These are phyloP conservation scores for Penicillium verrucosum DNA, from an alignment of 2,329 filamentous ascomycete genomes.

Conservation along the genomic window DNA sequence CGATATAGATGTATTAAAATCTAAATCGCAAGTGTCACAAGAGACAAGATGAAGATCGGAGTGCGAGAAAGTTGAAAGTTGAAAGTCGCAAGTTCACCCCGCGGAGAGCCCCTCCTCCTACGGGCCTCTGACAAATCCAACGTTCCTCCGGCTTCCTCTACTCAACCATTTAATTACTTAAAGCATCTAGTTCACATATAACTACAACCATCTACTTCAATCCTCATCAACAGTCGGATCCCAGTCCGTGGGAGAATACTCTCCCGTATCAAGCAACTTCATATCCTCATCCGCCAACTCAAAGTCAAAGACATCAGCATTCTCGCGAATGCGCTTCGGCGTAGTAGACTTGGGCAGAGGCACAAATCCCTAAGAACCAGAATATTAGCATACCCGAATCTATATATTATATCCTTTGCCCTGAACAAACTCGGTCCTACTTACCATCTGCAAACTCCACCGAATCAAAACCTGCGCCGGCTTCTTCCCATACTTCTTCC, in stretches of 20 bases:
- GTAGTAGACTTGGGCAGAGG: conserved; percentile 63
- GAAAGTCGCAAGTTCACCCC: not conserved
- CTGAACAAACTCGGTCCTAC: conserved; percentile 34
- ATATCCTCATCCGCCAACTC: conserved; percentile 58
- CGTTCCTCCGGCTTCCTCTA: not conserved
- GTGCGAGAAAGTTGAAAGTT: not conserved
- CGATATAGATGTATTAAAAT: not conserved
- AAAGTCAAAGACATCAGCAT: conserved; percentile 59
- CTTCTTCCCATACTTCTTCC: conserved; percentile 66
- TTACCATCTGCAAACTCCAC: conserved; percentile 76
- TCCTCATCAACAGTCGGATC: conserved; percentile 48
- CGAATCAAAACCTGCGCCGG: conserved; percentile 72
- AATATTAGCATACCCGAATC: not conserved
- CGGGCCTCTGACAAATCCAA: conserved; percentile 4
- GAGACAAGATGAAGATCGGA: not conserved
- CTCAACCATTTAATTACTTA: not conserved
- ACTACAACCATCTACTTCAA: conserved; percentile 12
- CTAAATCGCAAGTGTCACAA: not conserved
- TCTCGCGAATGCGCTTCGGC: conserved; percentile 58
- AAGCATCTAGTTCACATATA: too few species aligned
- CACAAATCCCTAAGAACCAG: conserved; percentile 51
- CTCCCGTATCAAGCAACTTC: conserved; percentile 53
- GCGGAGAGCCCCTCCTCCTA: not conserved
- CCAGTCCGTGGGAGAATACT: conserved; percentile 59
- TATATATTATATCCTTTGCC: too few species aligned